Evolutionary conservation across 2,329 filamentous ascomycete genomes (phyloP).

Genomic region (Paracamarosporium sp.): DNA sequence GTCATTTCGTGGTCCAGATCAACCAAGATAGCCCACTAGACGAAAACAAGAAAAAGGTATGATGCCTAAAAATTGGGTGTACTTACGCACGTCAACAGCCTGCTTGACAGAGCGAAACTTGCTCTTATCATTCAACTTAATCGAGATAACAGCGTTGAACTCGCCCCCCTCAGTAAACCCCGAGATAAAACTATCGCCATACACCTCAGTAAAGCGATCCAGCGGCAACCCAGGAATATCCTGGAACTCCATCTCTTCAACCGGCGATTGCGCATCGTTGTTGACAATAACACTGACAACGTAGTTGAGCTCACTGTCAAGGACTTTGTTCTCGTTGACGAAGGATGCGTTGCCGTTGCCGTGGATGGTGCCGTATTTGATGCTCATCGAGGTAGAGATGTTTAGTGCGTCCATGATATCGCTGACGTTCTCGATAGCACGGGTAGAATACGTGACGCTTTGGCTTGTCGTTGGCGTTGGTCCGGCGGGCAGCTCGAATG

Average conservation of each 20-base stretch:
- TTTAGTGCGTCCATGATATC: slow-evolving; percentile 50
- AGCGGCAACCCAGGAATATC: slow-evolving; percentile 34
- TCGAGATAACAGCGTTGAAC: slow-evolving; percentile 43
- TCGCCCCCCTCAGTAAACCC: slow-evolving; percentile 42
- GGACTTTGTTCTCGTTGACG: slow-evolving; percentile 39
- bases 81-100: slow-evolving; percentile 38
- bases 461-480: slow-evolving; percentile 32
- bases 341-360: slow-evolving; percentile 39
- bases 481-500: slow-evolving; percentile 23
- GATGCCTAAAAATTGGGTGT: no score
- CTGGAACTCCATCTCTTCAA: slow-evolving; percentile 31
- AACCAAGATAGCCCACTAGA: no score
- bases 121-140: slow-evolving; percentile 40
- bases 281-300: slow-evolving; percentile 37
- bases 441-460: slow-evolving; percentile 38
- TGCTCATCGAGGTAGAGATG: slow-evolving; percentile 46
- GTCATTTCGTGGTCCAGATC: no score
- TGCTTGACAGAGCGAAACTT: slow-evolving; percentile 40
- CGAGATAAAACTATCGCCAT: slow-evolving; percentile 42
- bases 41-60: no score
- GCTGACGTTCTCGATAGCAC: slow-evolving; percentile 42
- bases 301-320: slow-evolving; percentile 39
- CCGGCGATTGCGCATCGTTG: slow-evolving; percentile 25
- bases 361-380: slow-evolving; percentile 48
- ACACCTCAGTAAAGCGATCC: slow-evolving; percentile 40